Base-by-base conservation (phyloP, 495 filamentous ascomycete species). In the Penicillium cinerascens region DNA sequence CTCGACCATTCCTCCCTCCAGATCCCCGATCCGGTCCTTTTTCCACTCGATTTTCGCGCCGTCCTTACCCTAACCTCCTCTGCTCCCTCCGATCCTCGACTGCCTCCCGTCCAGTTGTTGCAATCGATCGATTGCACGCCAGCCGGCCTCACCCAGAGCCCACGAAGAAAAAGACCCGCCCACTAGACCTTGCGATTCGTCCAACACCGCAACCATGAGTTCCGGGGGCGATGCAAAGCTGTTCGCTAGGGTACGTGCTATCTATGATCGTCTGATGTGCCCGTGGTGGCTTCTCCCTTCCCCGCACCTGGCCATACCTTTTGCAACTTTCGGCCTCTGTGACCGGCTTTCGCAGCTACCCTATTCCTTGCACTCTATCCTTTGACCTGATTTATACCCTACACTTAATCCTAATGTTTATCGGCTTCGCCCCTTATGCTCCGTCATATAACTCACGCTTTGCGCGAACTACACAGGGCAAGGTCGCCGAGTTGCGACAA, bases 221-320 rank as follows among this genome's bases (percentile, higher is more conserved):
- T 81, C 87, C 49, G 89, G 87, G 73, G 89, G 91, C 73, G 93
- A 98, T 83, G 95, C 93, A 76, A 97, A 96, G 82, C 85, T 98
- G 76, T 99, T 99, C 79, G 92, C 95, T 60, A 86, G 95, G 76
- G 93, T 99, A 92, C 71, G 91, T 88, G 47, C 43, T 55, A 38
- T 48, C 26, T 49, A 44, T 58, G 49, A 59, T 58, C 56, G 43
- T 50, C 48, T 51, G 51, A 58, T 60, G 11, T 49, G 41, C 41
- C 29, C 21, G 18, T 15, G 41, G 49, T 38, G 49, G 49, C 44
- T 56, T 44, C 49, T 40, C 46, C 49, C 45, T 63, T 61, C 58
- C 61, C 61, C 56, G 56, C 61, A 58, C 51, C 58, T 44, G 40
- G 29, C 43, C 46, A 50, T 41, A 46, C 39, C 46, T 47, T 37